Percentiles rank a stretch among this genome's conserved stretches.
Conservation (phyloP, 2,329 filamentous ascomycete species). For the Fusarium agapanthi region DNA sequence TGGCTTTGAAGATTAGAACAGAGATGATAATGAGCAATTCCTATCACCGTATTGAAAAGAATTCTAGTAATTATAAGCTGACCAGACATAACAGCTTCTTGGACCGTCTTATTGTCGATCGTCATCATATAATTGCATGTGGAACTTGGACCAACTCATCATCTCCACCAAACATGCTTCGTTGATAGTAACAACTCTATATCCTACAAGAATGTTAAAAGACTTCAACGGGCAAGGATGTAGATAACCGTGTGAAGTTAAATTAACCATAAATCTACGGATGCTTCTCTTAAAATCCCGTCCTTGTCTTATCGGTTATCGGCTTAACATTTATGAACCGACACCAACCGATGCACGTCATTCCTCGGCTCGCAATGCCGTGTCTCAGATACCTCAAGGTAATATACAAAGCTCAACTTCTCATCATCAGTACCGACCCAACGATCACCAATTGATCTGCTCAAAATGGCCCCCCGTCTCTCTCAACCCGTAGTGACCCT, state of each 20-base stretch:
- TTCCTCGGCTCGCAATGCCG: slow-evolving; percentile 12
- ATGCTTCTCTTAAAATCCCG: neutral
- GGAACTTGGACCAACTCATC: slow-evolving; percentile 29
- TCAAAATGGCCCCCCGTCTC: slow-evolving; percentile 48
- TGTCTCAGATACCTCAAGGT: neutral
- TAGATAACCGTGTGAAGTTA: neutral
- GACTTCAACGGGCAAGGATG: neutral
- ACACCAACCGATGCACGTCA: slow-evolving; percentile 34
- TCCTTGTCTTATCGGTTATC: slow-evolving; percentile 33
- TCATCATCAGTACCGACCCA: neutral
- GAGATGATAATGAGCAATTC: neutral
- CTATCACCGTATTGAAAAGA: neutral
- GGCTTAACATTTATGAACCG: slow-evolving; percentile 33
- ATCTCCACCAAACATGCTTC: slow-evolving; percentile 9
- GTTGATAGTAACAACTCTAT: neutral
- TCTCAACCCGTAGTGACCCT: slow-evolving; percentile 25
- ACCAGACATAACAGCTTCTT: neutral
- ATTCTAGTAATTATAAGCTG: neutral
- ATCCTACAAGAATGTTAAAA: neutral
- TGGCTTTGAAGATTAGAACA: neutral
- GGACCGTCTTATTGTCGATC: neutral
- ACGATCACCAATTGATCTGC: neutral
- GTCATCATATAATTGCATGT: neutral
- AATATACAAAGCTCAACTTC: neutral
- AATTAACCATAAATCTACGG: slow-evolving; percentile 12